Base-by-base conservation (phyloP, 352 stramenopile genomes). In the Phytophthora melonis region DNA sequence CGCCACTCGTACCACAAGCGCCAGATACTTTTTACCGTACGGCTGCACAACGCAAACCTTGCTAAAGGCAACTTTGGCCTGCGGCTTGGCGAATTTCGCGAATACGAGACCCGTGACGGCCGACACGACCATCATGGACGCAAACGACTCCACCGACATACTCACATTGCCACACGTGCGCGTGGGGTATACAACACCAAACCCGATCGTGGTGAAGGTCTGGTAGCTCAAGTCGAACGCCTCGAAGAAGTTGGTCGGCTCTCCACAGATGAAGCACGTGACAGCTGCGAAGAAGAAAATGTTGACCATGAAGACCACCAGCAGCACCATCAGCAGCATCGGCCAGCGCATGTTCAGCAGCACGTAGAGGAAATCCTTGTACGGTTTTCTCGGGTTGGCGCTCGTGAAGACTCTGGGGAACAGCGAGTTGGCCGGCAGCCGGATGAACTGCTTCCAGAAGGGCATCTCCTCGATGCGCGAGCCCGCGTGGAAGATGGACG, bases 291-390 rank as follows among this genome's bases (percentile, higher is more conserved):
- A 92, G 21, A 83, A 65, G 43, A 92, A 83, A 58, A 94, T 92
- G 59, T 91, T 89, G 27, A 69, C 45, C 23, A 93, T 54, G 47
- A 94, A 93, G 16, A 93, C 49, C 0, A n/a, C 30, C 11, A 92
- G 65, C 13, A 96, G 62, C 58, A 93, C 82, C n/a, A 66, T 79
- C 11, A 84, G 73, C 34, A 96, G 72, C 81, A 90, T 89, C 5
- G 87, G 82, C 87, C 87, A 94, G 53, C 86, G 86, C 84, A 93
- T 86, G 72, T 96, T 93, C 53, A 96, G 72, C 55, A 96, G 68
- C 67, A 94, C 82, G 63, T 96, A 96, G 9, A 93, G 66, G 25
- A 94, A 91, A 63, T 96, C 89, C 64, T 96, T 96, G 83, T 94
- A 94, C 23, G 79, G 73, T 49, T 78, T 81, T 18, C 87, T 80